Conservation (phyloP, 1,139 yeast genomes). For the Zygosaccharomyces sapae region DNA sequence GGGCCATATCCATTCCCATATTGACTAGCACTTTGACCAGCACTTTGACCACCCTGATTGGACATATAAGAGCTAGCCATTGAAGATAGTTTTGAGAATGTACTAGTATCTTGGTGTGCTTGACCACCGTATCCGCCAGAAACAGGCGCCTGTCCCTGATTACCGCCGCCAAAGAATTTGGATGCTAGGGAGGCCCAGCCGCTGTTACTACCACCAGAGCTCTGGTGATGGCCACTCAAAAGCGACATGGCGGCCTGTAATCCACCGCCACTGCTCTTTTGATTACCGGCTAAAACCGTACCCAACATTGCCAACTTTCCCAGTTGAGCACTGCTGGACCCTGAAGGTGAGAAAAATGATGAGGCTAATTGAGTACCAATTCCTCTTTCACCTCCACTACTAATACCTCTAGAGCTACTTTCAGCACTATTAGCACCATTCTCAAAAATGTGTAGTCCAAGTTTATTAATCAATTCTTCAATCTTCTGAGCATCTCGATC, state of each 20-base stretch:
- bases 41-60: constrained; percentile 6
- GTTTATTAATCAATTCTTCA: constrained; percentile 24
- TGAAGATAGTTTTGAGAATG: constrained; percentile 4
- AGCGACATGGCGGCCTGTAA: constrained; percentile 26
- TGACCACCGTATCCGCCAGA: constrained; percentile 5
- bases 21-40: background rate
- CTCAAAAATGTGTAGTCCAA: constrained; percentile 24
- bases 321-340: constrained; percentile 29
- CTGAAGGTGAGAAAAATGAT: constrained; percentile 22
- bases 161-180: constrained; percentile 19
- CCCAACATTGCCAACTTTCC: constrained; percentile 32
- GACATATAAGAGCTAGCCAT: constrained; percentile 18
- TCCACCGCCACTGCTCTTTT: constrained; percentile 21
- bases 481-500: constrained; percentile 25
- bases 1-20: constrained; percentile 2
- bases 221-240: constrained; percentile 18
- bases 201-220: constrained; percentile 18
- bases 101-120: constrained; percentile 4
- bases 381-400: constrained; percentile 11
- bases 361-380: constrained; percentile 21
- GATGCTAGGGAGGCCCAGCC: constrained; percentile 28
- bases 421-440: constrained; percentile 14
- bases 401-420: constrained; percentile 24
- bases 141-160: constrained; percentile 1
- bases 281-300: constrained; percentile 23